A percentile compares a stretch with the other conserved stretches of the same genome.
phyloP scores from a whole-genome alignment of 1,284 basidiomycete genomes.

The Pseudozyma thailandica region DNA sequence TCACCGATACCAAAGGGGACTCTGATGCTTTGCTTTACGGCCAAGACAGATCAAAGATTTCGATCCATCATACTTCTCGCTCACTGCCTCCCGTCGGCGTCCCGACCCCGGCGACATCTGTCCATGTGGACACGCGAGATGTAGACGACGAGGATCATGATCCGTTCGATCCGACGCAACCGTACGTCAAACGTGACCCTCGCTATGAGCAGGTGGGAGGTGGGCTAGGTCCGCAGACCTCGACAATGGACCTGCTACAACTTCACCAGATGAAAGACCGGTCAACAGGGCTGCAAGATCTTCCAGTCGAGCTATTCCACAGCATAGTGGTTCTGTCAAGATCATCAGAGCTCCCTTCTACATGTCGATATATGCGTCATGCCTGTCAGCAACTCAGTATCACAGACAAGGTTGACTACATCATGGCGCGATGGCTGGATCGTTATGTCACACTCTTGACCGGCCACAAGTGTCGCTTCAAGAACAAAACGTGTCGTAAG shows the following conservation, averaged over 20 bases:
- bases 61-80: too few species aligned
- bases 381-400: slow-evolving; percentile 10
- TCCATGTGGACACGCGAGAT: too few species aligned
- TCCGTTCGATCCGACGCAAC: slow-evolving; percentile 18
- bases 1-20: slow-evolving; percentile 33
- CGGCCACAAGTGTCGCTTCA: slow-evolving; percentile 10
- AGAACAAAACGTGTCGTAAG: slow-evolving; percentile 17
- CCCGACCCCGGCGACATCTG: too few species aligned
- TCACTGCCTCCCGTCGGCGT: too few species aligned
- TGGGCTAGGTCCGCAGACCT: not conserved
- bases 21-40: slow-evolving; percentile 14
- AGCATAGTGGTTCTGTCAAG: slow-evolving; percentile 25
- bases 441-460: not conserved
- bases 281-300: slow-evolving; percentile 19
- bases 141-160: slow-evolving; percentile 5
- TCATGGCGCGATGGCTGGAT: slow-evolving; percentile 23
- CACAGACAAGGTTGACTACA: slow-evolving; percentile 18
- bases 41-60: slow-evolving; percentile 20
- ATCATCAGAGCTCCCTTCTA: slow-evolving; percentile 13
- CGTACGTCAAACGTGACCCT: slow-evolving; percentile 19
- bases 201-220: slow-evolving; percentile 29
- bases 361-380: slow-evolving; percentile 21
- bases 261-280: not conserved
- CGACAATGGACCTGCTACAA: slow-evolving; percentile 1
- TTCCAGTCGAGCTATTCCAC: slow-evolving; percentile 38